Evolutionary conservation across 495 filamentous ascomycete genomes (phyloP).

Genomic region (Tuber borchii): DNA sequence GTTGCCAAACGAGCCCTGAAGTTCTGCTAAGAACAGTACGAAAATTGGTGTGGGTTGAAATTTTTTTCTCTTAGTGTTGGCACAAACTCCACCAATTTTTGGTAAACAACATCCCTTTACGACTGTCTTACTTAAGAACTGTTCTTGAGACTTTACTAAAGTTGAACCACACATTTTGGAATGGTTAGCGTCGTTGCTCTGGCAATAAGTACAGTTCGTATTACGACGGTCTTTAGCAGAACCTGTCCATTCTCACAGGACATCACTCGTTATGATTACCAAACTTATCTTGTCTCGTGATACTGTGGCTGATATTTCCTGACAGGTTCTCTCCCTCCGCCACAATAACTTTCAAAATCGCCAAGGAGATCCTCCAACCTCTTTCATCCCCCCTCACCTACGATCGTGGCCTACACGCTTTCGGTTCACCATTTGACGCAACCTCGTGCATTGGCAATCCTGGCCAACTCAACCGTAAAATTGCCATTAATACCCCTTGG

Average conservation of each 20-base stretch:
- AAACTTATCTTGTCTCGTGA: not conserved
- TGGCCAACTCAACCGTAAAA: slow-evolving; percentile 13
- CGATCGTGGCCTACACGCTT: slow-evolving; percentile 25
- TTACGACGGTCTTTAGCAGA: too few species aligned
- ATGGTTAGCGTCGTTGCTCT: too few species aligned
- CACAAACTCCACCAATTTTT: too few species aligned
- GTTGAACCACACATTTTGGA: too few species aligned
- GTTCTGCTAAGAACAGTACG: too few species aligned
- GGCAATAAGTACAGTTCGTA: too few species aligned
- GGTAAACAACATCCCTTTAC: too few species aligned
- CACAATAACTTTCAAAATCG: slow-evolving; percentile 3
- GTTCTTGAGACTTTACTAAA: too few species aligned
- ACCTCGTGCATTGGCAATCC: slow-evolving; percentile 30
- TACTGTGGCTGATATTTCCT: not conserved
- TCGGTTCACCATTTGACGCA: slow-evolving; percentile 25
- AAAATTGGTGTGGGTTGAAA: too few species aligned
- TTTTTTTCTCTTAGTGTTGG: too few species aligned
- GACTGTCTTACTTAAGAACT: too few species aligned
- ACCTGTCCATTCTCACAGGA: not conserved
- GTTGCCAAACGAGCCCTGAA: too few species aligned
- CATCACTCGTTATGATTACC: not conserved
- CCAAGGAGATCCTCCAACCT: slow-evolving; percentile 31
- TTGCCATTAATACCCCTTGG: not conserved
- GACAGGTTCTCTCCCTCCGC: not conserved
- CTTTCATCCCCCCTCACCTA: slow-evolving; percentile 38